Evolutionary conservation across 257 asterid species (phyloP), one percentile per base, ranked within the genome.

Genomic region (Penstemon newberryi): DNA sequence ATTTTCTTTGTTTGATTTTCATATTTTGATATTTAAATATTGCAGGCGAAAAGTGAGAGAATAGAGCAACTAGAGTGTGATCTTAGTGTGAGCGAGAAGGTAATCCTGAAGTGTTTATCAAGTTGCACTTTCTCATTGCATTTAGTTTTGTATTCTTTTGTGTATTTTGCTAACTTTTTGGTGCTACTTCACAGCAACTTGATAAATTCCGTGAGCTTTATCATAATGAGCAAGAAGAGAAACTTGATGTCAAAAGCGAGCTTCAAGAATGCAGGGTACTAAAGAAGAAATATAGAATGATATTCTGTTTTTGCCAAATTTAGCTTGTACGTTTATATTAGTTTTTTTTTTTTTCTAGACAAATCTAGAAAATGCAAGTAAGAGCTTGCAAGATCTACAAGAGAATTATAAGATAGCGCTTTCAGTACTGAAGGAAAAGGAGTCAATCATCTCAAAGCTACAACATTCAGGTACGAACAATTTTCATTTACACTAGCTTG

Each of bases 231-330:
- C 96, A 86, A 80, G 89, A 90, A 77, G 90, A 81, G 80, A 90
- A 86, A 73, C 66, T 84, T 73, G 70, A 77, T 60, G 70, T 86
- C 33, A 75, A 84, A 70, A 78, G 81, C 70, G 90, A 90, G 73
- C 90, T 88, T 75, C 80, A 79, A 80, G 89, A 81, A 64, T 83
- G 96, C 77, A 85, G 85, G 96, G 97, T 90, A 79, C 57, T 70
- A 60, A 40, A 66, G 40, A 60, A 58, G 65, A 56, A 47, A 49
- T 53, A 9, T 40, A 9, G 73, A 19, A 56, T 69, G 46, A 44
- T 46, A 41, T 60, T 47, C 44, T 75, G 43, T 53, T 60, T 57
- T 71, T 6, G 7, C 54, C 42, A 37, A 46, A 56, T 52, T n/a
- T 10, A 45, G 45, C 11, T 15, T 68, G 8, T 45, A 62, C 62